phyloP scores from a whole-genome alignment of 2,329 filamentous ascomycete genomes.

The Hymenoscyphus scutula region DNA sequence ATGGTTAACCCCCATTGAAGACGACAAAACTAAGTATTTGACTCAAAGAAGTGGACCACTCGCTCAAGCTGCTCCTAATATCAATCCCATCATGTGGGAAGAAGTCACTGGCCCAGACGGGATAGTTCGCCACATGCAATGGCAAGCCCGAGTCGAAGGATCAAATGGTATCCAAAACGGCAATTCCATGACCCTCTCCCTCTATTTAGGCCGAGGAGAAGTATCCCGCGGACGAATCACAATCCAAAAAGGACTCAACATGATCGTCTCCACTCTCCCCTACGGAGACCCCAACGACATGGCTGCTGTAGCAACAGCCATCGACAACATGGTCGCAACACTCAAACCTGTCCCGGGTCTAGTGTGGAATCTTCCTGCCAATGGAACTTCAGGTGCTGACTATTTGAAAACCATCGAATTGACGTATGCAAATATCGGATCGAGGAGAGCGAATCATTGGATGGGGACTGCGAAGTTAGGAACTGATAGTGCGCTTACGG shows the following conservation, averaged over 20 bases:
- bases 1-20: slow-evolving; percentile 44
- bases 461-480: slow-evolving; percentile 44
- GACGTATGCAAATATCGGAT: slow-evolving; percentile 29
- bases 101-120: slow-evolving; percentile 55
- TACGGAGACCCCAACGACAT: slow-evolving; percentile 51
- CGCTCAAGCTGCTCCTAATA: slow-evolving; percentile 61
- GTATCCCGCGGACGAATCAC: slow-evolving; percentile 59
- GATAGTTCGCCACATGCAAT: slow-evolving; percentile 60
- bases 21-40: slow-evolving; percentile 44
- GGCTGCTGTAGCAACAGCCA: slow-evolving; percentile 59
- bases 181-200: slow-evolving; percentile 42
- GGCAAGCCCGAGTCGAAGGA: slow-evolving; percentile 59
- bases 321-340: slow-evolving; percentile 57
- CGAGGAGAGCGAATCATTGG: slow-evolving; percentile 40
- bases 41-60: slow-evolving; percentile 54
- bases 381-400: slow-evolving; percentile 50
- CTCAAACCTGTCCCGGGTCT: slow-evolving; percentile 55
- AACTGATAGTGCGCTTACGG: slow-evolving; percentile 41
- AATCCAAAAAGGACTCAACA: slow-evolving; percentile 55
- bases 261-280: slow-evolving; percentile 58
- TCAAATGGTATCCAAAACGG: slow-evolving; percentile 20
- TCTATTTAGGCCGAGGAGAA: slow-evolving; percentile 63
- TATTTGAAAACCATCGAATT: slow-evolving; percentile 48
- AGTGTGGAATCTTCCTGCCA: slow-evolving; percentile 53
- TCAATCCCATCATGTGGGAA: slow-evolving; percentile 59